Percentiles rank a stretch among this genome's conserved stretches.
These are phyloP conservation scores for Dendrobium catenatum DNA, from an alignment of 106 monocot species.

Conservation along the genomic window DNA sequence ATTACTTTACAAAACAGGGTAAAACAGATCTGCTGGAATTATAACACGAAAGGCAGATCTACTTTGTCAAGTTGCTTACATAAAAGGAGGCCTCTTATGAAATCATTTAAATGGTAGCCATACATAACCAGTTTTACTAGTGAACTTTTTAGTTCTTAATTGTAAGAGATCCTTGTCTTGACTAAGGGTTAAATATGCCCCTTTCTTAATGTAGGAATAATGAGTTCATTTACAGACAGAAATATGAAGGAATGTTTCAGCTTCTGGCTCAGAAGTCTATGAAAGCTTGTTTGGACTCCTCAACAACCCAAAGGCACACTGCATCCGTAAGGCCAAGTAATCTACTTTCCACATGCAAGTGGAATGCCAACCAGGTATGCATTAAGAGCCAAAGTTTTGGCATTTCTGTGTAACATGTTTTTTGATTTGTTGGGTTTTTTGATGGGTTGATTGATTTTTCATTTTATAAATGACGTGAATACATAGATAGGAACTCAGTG, in stretches of 20 bases:
- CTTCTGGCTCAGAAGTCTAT: slow-evolving; percentile 10
- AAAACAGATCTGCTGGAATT: slow-evolving; percentile 56
- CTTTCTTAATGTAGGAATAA: slow-evolving; percentile 21
- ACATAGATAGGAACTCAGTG: too few relatives aligned
- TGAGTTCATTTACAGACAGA: slow-evolving; percentile 9
- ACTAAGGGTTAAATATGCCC: neutral
- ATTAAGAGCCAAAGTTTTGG: neutral
- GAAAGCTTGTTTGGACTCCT: slow-evolving; percentile 49
- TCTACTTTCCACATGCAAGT: slow-evolving; percentile 42
- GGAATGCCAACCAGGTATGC: slow-evolving; percentile 59
- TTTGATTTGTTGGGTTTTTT: too few relatives aligned
- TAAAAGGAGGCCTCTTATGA: slow-evolving; percentile 24
- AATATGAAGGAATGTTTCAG: slow-evolving; percentile 40
- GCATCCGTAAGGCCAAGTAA: slow-evolving; percentile 30
- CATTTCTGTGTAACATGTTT: too few relatives aligned
- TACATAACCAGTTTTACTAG: neutral
- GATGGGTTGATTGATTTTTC: too few relatives aligned
- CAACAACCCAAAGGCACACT: slow-evolving; percentile 26
- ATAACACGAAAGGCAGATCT: slow-evolving; percentile 18
- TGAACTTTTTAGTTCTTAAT: neutral
- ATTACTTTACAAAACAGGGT: slow-evolving; percentile 7
- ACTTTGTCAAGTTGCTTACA: slow-evolving; percentile 33
- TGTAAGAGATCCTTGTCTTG: neutral
- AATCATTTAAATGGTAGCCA: slow-evolving; percentile 22
- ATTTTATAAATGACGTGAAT: too few relatives aligned